These are phyloP conservation scores for Tolypocladium cylindrosporum DNA, from an alignment of 2,329 filamentous ascomycete species.

Conservation along the genomic window DNA sequence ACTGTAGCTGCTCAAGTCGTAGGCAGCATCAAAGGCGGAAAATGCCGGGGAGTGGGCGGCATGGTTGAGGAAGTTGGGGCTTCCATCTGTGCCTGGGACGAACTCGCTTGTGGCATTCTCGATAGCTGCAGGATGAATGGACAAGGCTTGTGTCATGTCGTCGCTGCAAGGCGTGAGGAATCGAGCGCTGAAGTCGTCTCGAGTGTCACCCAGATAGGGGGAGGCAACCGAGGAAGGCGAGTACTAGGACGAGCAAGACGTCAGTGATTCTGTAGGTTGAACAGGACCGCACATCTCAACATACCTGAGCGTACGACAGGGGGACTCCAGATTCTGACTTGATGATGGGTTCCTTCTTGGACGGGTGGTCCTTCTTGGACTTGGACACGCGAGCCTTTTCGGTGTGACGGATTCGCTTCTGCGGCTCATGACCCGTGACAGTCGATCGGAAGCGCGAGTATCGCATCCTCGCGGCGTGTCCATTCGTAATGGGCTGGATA, in stretches of 20 bases:
- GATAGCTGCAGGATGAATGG: conserved; percentile 16
- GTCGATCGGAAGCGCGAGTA: conserved; percentile 42
- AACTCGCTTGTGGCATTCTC: conserved; percentile 11
- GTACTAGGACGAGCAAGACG: conserved; percentile 22
- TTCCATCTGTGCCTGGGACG: conserved; percentile 8
- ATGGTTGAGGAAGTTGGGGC: conserved; percentile 17
- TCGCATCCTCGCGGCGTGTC: conserved; percentile 51
- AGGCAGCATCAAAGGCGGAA: conserved; percentile 30
- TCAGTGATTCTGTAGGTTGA: background rate
- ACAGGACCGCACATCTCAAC: conserved; percentile 4
- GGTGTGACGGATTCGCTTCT: conserved; percentile 32
- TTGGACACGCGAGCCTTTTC: conserved; percentile 38
- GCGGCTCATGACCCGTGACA: conserved; percentile 37
- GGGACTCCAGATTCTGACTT: conserved; percentile 28
- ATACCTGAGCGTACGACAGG: conserved; percentile 19
- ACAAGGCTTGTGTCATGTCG: conserved; percentile 24
- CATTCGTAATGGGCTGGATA: conserved; percentile 44
- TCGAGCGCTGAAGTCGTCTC: conserved; percentile 25
- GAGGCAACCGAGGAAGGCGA: conserved; percentile 26
- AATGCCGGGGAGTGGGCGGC: conserved; percentile 4
- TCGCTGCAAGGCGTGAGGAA: conserved; percentile 47
- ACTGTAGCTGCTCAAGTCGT: conserved; percentile 27
- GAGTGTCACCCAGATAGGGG: conserved; percentile 24
- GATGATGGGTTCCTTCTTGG: conserved; percentile 22
- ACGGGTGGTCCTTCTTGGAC: conserved; percentile 23